Percentiles rank a stretch among this genome's conserved stretches.
These are phyloP conservation scores for Penicillium sp. DNA, from an alignment of 2,329 filamentous ascomycete species.

Conservation along the genomic window DNA sequence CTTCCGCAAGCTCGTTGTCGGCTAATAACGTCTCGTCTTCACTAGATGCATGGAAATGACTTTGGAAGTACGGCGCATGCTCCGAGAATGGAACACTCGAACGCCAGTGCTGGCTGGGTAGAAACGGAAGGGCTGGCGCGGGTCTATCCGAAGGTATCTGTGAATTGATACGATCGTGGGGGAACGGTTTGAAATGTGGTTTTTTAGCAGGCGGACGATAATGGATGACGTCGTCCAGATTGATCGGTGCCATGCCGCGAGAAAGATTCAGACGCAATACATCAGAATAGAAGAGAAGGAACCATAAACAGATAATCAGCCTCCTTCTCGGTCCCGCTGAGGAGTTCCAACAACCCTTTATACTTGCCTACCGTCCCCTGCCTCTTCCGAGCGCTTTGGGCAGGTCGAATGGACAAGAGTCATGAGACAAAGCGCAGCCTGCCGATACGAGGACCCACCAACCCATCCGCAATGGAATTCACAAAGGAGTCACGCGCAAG, in stretches of 20 bases:
- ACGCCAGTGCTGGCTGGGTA: neutral
- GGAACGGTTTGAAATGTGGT: neutral
- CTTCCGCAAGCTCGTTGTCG: conserved; percentile 1
- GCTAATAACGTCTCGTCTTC: conserved; percentile 3
- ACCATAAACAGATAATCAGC: neutral
- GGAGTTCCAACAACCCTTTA: conserved; percentile 4
- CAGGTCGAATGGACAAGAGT: neutral
- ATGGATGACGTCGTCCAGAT: conserved; percentile 7
- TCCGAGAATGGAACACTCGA: conserved; percentile 1
- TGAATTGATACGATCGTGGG: neutral
- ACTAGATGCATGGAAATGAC: neutral
- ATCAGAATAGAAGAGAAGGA: conserved; percentile 3
- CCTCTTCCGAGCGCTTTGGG: neutral
- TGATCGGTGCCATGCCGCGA: conserved; percentile 4
- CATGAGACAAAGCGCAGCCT: conserved; percentile 1
- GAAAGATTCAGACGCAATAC: neutral
- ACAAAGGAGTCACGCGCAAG: conserved; percentile 1
- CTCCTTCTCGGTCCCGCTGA: neutral
- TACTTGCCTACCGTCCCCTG: neutral
- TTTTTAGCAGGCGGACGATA: conserved; percentile 6
- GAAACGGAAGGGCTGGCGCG: conserved; percentile 1
- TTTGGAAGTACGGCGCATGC: conserved; percentile 1
- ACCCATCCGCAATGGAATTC: neutral
- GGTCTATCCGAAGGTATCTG: conserved; percentile 1
- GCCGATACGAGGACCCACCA: neutral